Percentiles rank a stretch among this genome's conserved stretches.
These are phyloP conservation scores for Hericium alpestre DNA, from an alignment of 768 basidiomycete genomes.

Conservation along the genomic window DNA sequence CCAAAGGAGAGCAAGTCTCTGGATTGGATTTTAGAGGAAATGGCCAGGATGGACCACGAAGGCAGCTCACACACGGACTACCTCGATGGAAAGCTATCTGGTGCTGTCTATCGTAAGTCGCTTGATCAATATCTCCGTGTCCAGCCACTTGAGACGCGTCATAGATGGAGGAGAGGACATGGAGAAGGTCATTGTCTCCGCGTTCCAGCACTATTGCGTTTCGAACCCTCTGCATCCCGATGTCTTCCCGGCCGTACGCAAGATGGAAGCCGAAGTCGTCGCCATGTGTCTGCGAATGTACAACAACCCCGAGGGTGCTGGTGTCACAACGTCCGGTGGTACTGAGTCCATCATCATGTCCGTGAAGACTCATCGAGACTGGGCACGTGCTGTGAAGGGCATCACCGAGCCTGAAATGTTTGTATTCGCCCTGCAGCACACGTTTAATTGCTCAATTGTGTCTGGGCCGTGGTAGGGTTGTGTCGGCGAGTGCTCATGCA, in stretches of 20 bases:
- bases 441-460: neutral
- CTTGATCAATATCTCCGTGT: neutral
- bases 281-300: slow-evolving; percentile 80
- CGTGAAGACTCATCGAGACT: slow-evolving; percentile 88
- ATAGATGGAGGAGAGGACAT: slow-evolving; percentile 78
- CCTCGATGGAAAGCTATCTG: slow-evolving; percentile 66
- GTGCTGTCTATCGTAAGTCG: slow-evolving; percentile 74
- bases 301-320: slow-evolving; percentile 76
- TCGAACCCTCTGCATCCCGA: slow-evolving; percentile 91
- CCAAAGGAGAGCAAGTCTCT: slow-evolving; percentile 53
- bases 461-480: slow-evolving; percentile 39
- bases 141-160: neutral
- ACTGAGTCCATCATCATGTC: slow-evolving; percentile 97
- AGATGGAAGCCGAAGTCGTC: slow-evolving; percentile 96
- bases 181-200: slow-evolving; percentile 65
- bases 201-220: slow-evolving; percentile 72
- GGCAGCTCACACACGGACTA: slow-evolving; percentile 40
- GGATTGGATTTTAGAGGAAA: slow-evolving; percentile 70
- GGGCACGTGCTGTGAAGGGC: slow-evolving; percentile 77
- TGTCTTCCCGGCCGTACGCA: slow-evolving; percentile 82
- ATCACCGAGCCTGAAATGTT: slow-evolving; percentile 91
- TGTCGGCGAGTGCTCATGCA: slow-evolving; percentile 80
- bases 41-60: slow-evolving; percentile 69
- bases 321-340: slow-evolving; percentile 89
- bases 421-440: slow-evolving; percentile 15